Evolutionary conservation across 176 grass and related monocot genomes (phyloP).

Genomic region (Carex kokanica): DNA sequence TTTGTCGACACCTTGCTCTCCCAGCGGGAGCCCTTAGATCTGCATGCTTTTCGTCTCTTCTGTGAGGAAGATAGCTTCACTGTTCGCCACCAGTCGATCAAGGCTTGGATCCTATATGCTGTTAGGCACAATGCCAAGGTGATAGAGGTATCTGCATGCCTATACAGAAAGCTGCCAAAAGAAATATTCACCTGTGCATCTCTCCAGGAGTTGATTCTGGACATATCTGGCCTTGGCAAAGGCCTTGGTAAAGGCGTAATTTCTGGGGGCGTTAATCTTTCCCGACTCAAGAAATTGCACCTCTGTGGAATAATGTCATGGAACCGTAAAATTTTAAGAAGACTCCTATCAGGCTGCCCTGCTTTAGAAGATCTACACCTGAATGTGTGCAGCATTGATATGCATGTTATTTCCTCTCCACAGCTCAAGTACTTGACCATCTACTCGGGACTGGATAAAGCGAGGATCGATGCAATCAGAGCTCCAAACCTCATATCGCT

Average conservation of each 20-base stretch:
- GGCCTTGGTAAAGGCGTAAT: background rate
- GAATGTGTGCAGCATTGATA: background rate
- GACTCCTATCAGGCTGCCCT: background rate
- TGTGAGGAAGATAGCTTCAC: background rate
- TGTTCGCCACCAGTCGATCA: background rate
- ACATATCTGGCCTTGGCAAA: background rate
- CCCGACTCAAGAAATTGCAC: conserved; percentile 8
- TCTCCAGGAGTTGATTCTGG: conserved; percentile 1
- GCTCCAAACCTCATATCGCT: conserved; percentile 4
- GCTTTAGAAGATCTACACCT: background rate
- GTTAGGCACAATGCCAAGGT: background rate
- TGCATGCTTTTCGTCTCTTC: background rate
- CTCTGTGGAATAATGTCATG: background rate
- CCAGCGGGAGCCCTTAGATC: background rate
- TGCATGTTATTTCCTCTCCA: background rate
- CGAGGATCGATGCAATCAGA: background rate
- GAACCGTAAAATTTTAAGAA: background rate
- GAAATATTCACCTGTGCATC: background rate
- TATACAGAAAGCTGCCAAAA: background rate
- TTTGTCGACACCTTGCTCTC: background rate
- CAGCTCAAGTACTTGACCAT: conserved; percentile 1
- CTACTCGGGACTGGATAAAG: background rate
- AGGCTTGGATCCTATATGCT: background rate
- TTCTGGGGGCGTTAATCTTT: background rate
- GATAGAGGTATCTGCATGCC: background rate